These are phyloP conservation scores for Beta lomatogona DNA, from an alignment of 179 eudicot genomes.

Conservation along the genomic window DNA sequence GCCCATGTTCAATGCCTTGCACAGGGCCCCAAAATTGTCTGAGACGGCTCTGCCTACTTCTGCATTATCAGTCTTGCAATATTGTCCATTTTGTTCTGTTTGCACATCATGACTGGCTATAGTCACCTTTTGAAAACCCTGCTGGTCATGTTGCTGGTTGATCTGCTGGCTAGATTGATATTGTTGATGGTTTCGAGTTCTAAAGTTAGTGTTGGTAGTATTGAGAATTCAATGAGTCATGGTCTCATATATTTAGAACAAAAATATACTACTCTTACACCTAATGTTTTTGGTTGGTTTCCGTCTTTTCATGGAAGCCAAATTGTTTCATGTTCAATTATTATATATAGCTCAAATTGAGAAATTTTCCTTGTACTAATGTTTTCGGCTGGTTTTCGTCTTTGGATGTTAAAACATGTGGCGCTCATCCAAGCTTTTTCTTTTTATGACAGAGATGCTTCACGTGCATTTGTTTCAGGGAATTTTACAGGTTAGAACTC, in stretches of 20 bases:
- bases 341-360: neutral
- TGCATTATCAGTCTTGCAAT: neutral
- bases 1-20: too few species aligned
- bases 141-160: neutral
- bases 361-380: neutral
- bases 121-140: neutral
- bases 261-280: too few species aligned
- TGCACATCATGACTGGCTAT: neutral
- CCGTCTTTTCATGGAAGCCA: neutral
- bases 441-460: conserved; percentile 68
- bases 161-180: neutral
- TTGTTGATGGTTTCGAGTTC: neutral
- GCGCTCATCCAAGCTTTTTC: conserved; percentile 19
- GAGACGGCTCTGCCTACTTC: too few species aligned
- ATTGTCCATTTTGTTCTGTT: neutral
- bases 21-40: too few species aligned
- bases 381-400: neutral
- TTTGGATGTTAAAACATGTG: neutral
- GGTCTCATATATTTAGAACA: neutral
- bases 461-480: conserved; percentile 95
- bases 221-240: neutral
- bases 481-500: conserved; percentile 72
- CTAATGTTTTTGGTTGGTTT: too few species aligned
- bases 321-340: neutral
- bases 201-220: neutral